These are phyloP conservation scores for Amoebophrya sp. DNA, from an alignment of 169 alveolate species.

Conservation along the genomic window DNA sequence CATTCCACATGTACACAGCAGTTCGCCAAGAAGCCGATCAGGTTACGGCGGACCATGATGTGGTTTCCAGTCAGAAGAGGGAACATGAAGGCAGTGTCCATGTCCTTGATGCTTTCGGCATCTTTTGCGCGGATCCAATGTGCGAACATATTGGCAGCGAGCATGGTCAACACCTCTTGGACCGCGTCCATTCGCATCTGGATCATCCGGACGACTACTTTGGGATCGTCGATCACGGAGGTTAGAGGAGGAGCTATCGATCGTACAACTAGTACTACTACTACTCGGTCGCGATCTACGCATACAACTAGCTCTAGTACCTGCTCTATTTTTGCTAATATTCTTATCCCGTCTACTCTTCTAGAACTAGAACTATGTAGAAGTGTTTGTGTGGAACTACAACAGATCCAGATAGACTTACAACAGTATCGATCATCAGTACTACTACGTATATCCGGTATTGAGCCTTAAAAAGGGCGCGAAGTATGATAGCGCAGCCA, in stretches of 20 bases:
- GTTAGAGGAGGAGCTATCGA: too few relatives aligned
- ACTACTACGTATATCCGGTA: too few relatives aligned
- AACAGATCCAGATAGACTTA: too few relatives aligned
- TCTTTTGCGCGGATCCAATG: not conserved
- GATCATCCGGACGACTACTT: not conserved
- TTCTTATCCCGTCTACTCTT: too few relatives aligned
- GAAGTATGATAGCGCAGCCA: not conserved
- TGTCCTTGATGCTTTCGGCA: not conserved
- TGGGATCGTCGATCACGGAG: constrained; percentile 25
- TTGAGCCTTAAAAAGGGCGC: too few relatives aligned
- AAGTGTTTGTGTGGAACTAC: too few relatives aligned
- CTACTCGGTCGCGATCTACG: too few relatives aligned
- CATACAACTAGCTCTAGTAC: too few relatives aligned
- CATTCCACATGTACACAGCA: constrained; percentile 1
- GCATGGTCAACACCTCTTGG: not conserved
- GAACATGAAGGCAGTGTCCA: constrained; percentile 22
- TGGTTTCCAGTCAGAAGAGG: not conserved
- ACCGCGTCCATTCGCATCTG: constrained; percentile 26
- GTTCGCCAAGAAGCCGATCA: constrained; percentile 21
- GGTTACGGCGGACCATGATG: not conserved
- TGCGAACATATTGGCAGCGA: not conserved
- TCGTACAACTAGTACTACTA: too few relatives aligned
- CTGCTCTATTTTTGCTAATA: too few relatives aligned
- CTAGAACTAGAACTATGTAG: too few relatives aligned
- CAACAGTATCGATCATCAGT: too few relatives aligned